Percentiles rank a stretch among this genome's conserved stretches.
Evolutionary conservation across 768 basidiomycete species (phyloP).

Genomic region (Termitomyces sp.): DNA sequence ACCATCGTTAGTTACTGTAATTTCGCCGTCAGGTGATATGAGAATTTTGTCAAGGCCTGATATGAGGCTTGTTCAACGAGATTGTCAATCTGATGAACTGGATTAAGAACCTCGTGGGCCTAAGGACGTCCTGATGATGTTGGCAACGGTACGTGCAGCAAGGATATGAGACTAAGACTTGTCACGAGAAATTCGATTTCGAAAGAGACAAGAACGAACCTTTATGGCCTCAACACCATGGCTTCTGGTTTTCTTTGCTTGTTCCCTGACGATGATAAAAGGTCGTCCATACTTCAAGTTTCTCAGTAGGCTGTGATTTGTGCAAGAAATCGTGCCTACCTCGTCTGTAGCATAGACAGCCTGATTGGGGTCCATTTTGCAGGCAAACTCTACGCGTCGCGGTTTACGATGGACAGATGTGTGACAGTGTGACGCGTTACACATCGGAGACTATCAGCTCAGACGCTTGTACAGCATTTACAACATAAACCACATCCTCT

Average conservation of each 20-base stretch:
- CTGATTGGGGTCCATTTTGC: conserved; percentile 38
- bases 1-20: conserved; percentile 98
- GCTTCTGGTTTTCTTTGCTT: conserved; percentile 84
- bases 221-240: conserved; percentile 97
- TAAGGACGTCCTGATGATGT: conserved; percentile 91
- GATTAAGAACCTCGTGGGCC: conserved; percentile 81
- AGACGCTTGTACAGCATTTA: conserved; percentile 24
- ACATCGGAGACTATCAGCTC: conserved; percentile 24
- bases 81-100: conserved; percentile 4
- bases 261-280: conserved; percentile 96
- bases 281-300: conserved; percentile 77
- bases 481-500: conserved; percentile 23
- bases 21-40: conserved; percentile 95
- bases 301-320: conserved; percentile 10
- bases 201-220: conserved; percentile 33
- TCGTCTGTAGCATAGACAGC: conserved; percentile 87
- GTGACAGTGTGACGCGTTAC: conserved; percentile 27
- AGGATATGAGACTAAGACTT: conserved; percentile 80
- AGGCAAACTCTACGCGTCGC: conserved; percentile 24
- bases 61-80: not conserved
- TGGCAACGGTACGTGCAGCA: conserved; percentile 88
- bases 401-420: conserved; percentile 22
- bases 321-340: conserved; percentile 30
- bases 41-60: conserved; percentile 92
- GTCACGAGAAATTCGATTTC: conserved; percentile 6